These are phyloP conservation scores for Westerdykella sp. DNA, from an alignment of 2,329 filamentous ascomycete species.

Conservation along the genomic window DNA sequence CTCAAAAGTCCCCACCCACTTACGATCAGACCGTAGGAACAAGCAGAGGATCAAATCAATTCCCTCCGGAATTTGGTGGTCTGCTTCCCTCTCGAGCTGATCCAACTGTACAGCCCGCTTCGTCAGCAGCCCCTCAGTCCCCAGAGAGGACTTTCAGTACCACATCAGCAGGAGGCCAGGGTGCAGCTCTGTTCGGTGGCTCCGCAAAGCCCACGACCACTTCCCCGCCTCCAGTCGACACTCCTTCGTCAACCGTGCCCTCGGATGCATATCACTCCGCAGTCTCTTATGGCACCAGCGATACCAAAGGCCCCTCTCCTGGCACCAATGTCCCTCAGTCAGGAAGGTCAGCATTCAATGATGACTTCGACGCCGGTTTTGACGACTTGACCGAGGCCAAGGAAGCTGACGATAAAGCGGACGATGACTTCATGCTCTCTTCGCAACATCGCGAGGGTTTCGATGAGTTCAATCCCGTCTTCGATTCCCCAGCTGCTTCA, in stretches of 20 bases:
- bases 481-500: constrained; percentile 58
- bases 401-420: constrained; percentile 59
- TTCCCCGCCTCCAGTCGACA: constrained; percentile 36
- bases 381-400: constrained; percentile 79
- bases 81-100: constrained; percentile 51
- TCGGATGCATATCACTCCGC: constrained; percentile 41
- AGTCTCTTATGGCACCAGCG: constrained; percentile 31
- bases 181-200: constrained; percentile 37
- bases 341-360: constrained; percentile 56
- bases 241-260: constrained; percentile 36
- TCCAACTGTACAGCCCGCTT: constrained; percentile 38
- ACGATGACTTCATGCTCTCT: constrained; percentile 75
- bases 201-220: constrained; percentile 31
- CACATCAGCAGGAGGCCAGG: constrained; percentile 31
- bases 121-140: constrained; percentile 20
- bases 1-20: constrained; percentile 53
- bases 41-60: constrained; percentile 41
- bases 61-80: constrained; percentile 51
- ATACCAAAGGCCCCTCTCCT: constrained; percentile 27
- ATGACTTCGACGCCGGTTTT: constrained; percentile 72
- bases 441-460: constrained; percentile 54
- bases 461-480: constrained; percentile 75
- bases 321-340: constrained; percentile 31
- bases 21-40: constrained; percentile 45
- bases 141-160: constrained; percentile 33